Conservation (phyloP, 2,329 filamentous ascomycete species). For the Neonectria faginata region DNA sequence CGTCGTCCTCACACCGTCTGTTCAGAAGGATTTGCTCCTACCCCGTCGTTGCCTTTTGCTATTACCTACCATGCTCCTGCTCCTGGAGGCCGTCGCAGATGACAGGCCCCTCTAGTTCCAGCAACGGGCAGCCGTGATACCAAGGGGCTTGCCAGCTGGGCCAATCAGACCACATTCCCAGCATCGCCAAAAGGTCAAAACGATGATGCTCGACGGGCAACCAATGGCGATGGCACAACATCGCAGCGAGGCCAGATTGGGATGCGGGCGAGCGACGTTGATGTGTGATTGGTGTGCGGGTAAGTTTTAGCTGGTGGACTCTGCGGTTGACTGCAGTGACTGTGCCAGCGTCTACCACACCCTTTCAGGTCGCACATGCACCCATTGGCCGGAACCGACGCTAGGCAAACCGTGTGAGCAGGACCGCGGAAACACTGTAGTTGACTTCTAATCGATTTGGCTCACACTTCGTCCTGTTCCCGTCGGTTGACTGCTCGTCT, state of each 20-base stretch:
- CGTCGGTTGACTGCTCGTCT: too few relatives aligned
- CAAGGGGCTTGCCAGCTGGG: conserved; percentile 18
- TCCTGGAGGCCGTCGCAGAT: neutral
- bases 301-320: neutral
- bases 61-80: neutral
- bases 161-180: conserved; percentile 15
- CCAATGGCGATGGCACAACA: neutral
- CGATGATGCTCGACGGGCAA: conserved; percentile 6
- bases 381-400: conserved; percentile 11
- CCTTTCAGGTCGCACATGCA: conserved; percentile 14
- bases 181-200: conserved; percentile 17
- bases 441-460: conserved; percentile 22
- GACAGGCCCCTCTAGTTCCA: conserved; percentile 8
- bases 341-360: conserved; percentile 4
- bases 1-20: neutral
- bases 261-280: neutral
- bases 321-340: neutral
- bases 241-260: neutral
- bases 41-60: neutral
- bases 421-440: conserved; percentile 8
- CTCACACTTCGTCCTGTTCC: neutral
- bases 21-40: neutral
- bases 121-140: conserved; percentile 11
- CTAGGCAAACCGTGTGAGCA: conserved; percentile 14
- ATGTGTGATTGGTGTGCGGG: neutral